A percentile compares a stretch with the other conserved stretches of the same genome.
These are phyloP conservation scores for Dorcoceras hygrometricum DNA, from an alignment of 257 asterid genomes.

Conservation along the genomic window DNA sequence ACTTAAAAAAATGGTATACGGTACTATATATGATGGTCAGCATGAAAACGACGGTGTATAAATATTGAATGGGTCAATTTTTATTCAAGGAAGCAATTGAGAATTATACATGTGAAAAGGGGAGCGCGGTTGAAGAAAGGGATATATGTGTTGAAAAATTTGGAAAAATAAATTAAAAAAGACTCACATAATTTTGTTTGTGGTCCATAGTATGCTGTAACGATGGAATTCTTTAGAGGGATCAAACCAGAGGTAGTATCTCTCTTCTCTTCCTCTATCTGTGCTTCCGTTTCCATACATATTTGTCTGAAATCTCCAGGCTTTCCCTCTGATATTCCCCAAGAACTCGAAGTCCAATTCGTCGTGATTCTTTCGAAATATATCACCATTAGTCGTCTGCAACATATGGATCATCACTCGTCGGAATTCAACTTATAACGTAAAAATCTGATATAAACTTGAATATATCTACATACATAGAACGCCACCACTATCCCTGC, in stretches of 20 bases:
- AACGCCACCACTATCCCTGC: conserved; percentile 95
- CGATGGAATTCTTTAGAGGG: conserved; percentile 75
- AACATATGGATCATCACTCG: neutral
- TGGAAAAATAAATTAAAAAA: neutral
- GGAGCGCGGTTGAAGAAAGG: conserved; percentile 3
- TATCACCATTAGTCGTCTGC: conserved; percentile 76
- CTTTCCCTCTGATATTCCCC: conserved; percentile 79
- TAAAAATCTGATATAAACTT: neutral
- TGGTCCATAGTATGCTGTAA: conserved; percentile 87
- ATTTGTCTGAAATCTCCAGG: conserved; percentile 95
- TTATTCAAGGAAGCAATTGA: conserved; percentile 33
- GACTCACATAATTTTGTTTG: conserved; percentile 65
- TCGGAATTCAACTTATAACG: neutral
- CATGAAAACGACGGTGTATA: neutral
- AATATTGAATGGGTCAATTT: conserved; percentile 49
- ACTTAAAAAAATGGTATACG: no score
- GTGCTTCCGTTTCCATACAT: conserved; percentile 97
- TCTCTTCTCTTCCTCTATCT: conserved; percentile 84
- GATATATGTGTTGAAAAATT: neutral
- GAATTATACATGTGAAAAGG: conserved; percentile 21
- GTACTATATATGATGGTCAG: no score
- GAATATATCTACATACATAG: conserved; percentile 46
- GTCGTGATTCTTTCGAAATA: conserved; percentile 67
- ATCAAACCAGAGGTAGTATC: conserved; percentile 80
- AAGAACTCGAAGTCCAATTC: conserved; percentile 89